These are phyloP conservation scores for Lipomyces spencermartinsiae DNA, from an alignment of 805 yeast genomes.

Conservation along the genomic window DNA sequence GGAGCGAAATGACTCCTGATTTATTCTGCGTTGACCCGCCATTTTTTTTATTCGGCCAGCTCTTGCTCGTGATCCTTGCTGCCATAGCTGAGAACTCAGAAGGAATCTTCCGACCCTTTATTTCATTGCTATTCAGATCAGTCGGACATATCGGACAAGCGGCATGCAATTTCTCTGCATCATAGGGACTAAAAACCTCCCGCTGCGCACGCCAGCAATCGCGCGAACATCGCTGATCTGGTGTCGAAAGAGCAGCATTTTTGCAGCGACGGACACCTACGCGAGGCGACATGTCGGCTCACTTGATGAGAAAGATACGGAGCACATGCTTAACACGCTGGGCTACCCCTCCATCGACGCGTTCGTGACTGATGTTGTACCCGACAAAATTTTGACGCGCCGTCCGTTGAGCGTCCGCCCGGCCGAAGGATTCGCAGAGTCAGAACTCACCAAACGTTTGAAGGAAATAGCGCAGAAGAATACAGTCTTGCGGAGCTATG, in stretches of 20 bases:
- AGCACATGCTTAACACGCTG: conserved; percentile 66
- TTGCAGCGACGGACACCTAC: conserved; percentile 73
- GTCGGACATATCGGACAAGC: not conserved
- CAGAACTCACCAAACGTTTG: conserved; percentile 75
- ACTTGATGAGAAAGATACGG: conserved; percentile 67
- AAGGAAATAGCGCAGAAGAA: conserved; percentile 75
- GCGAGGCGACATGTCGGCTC: conserved; percentile 87
- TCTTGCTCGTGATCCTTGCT: not conserved
- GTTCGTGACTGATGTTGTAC: conserved; percentile 76
- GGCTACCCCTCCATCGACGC: conserved; percentile 72
- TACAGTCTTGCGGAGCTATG: conserved; percentile 72
- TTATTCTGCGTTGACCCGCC: not conserved
- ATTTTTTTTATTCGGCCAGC: not conserved
- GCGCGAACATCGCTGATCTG: not conserved
- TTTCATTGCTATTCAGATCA: not conserved
- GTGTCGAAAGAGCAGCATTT: conserved; percentile 19
- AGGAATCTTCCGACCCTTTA: not conserved
- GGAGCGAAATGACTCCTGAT: not conserved
- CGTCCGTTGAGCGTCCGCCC: conserved; percentile 75
- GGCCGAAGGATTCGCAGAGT: conserved; percentile 74
- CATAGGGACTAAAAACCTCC: not conserved
- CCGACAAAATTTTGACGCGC: conserved; percentile 72
- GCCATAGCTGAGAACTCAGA: not conserved
- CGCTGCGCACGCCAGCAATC: not conserved
- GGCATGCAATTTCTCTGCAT: not conserved